Evolutionary conservation across 2,329 filamentous ascomycete species (phyloP).

Genomic region (Delphinella strobiligena): DNA sequence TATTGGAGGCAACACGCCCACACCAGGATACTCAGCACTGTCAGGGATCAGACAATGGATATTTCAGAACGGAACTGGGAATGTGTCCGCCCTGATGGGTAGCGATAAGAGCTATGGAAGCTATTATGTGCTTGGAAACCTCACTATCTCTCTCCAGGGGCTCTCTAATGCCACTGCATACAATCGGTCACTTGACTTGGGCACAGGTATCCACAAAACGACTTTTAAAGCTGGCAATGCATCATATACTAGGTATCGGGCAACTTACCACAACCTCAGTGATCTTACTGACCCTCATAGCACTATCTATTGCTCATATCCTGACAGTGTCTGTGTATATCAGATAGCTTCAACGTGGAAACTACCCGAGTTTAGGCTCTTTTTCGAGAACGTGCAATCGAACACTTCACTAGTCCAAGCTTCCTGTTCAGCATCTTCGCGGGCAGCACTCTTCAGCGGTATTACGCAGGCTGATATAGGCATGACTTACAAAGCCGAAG

Average conservation of each 20-base stretch:
- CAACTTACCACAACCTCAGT: not conserved
- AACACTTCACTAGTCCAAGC: slow-evolving; percentile 10
- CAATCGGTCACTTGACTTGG: slow-evolving; percentile 32
- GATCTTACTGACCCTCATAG: slow-evolving; percentile 11
- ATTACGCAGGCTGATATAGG: slow-evolving; percentile 31
- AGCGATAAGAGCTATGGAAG: slow-evolving; percentile 31
- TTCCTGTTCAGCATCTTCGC: slow-evolving; percentile 9
- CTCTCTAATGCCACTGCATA: slow-evolving; percentile 23
- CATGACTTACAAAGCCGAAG: slow-evolving; percentile 32
- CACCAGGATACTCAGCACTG: slow-evolving; percentile 15
- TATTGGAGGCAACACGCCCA: slow-evolving; percentile 34
- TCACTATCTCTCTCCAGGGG: slow-evolving; percentile 28
- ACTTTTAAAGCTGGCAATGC: slow-evolving; percentile 17
- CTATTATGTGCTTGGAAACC: slow-evolving; percentile 36
- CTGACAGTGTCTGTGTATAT: slow-evolving; percentile 31
- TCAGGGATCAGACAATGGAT: slow-evolving; percentile 34
- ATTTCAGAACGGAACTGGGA: slow-evolving; percentile 38
- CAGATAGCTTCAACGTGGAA: slow-evolving; percentile 16
- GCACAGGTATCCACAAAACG: slow-evolving; percentile 28
- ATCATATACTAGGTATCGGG: slow-evolving; percentile 16
- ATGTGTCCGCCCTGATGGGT: slow-evolving; percentile 28
- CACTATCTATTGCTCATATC: slow-evolving; percentile 33
- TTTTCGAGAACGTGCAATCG: slow-evolving; percentile 31
- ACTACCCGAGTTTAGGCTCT: slow-evolving; percentile 30
- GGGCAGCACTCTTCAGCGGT: slow-evolving; percentile 22